A percentile compares a stretch with the other conserved stretches of the same genome.
Evolutionary conservation across 495 filamentous ascomycete genomes (phyloP).

Genomic region (Daldinia caldariorum): DNA sequence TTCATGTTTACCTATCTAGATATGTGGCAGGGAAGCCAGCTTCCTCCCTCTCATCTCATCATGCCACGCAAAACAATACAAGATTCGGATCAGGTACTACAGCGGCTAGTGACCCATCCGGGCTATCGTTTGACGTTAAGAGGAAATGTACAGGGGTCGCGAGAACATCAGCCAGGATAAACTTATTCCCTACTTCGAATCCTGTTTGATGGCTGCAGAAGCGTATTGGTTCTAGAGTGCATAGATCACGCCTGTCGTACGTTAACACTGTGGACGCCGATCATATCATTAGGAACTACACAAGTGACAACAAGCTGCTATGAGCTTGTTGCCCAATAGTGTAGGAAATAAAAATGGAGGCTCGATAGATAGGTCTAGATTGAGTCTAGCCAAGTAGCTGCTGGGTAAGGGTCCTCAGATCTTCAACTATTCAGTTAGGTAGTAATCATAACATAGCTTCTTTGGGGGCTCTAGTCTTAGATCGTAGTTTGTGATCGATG

Average conservation of each 20-base stretch:
- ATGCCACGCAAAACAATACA: not conserved
- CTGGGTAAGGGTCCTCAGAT: conserved; percentile 2
- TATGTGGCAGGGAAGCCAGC: not conserved
- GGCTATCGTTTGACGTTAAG: not conserved
- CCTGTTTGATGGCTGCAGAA: not conserved
- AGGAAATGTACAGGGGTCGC: not conserved
- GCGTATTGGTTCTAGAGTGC: not conserved
- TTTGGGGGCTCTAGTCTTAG: not conserved
- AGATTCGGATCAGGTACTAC: not conserved
- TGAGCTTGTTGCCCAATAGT: not conserved
- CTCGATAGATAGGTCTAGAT: not conserved
- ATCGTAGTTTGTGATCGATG: not conserved
- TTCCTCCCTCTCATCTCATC: not conserved
- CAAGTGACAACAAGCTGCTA: not conserved
- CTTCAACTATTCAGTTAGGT: not conserved
- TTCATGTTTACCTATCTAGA: not conserved
- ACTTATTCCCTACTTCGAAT: not conserved
- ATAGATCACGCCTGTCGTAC: not conserved
- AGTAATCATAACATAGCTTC: not conserved
- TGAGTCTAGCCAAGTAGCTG: not conserved
- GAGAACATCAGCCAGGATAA: not conserved
- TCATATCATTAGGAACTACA: not conserved
- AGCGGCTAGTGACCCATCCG: not conserved
- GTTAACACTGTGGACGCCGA: not conserved
- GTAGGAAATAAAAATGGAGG: not conserved